Base-by-base conservation (phyloP, 495 filamentous ascomycete species). In the Aspergillus carlsbadensis region DNA sequence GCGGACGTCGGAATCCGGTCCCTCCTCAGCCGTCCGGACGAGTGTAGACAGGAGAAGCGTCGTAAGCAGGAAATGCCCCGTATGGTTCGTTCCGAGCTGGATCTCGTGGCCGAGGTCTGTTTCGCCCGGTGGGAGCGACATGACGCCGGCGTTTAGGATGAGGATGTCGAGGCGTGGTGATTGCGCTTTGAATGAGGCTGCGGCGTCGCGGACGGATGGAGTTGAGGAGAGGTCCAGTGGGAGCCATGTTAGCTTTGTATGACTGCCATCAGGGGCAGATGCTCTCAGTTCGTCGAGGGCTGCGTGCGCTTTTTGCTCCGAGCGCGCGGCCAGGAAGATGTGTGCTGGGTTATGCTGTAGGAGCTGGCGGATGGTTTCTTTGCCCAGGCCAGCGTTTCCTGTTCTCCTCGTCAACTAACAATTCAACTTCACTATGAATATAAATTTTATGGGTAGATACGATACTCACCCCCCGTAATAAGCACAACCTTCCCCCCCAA, bases 61-160 rank as follows among this genome's bases (percentile, higher is more conserved):
- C 13, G 80, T 82, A 21, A 87, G 66, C 14, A 86, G 61, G 52
- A 84, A 84, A 59, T 86, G 84, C 11, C 81, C 81, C 6, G 84
- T 68, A 59, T 86, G 78, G 64, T 82, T 84, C 37, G 77, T 73
- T 8, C 73, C 83, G 14, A 89, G 72, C 57, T 87, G 84, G 36
- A 75, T 67, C 62, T 88, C 86, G 49, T 80, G 67, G 5, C 76
- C 75, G 24, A 74, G 56, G 42, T 59, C 69, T 54, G 65, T 81
- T 51, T 63, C 60, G 7, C 67, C 65, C 48, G 65, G 62, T 62
- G 72, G 70, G 33, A 78, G 43, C 24, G 75, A 71, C 86, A 89
- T 88, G 50, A 88, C 77, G 5, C 81, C 87, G 11, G 87, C 85
- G 44, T 75, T 75, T 26, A 72, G 86, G 66, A 89, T 82, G 3